phyloP scores from a whole-genome alignment of 371 early-diverging fungal species.

The Mucor mucedo region DNA sequence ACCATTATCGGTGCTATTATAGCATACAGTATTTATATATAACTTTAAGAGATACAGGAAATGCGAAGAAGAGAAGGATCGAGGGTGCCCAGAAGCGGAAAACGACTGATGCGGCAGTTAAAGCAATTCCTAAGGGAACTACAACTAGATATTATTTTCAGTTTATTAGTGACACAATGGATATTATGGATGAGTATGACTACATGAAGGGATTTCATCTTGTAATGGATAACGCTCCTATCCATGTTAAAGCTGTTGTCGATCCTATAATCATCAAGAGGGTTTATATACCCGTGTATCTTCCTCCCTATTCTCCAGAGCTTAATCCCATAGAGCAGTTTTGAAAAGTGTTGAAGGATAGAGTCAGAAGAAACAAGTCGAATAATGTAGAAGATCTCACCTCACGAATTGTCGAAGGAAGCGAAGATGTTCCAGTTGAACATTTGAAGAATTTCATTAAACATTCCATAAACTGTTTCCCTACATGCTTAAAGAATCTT shows the following conservation, averaged over 20 bases:
- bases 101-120: neutral
- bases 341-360: conserved; percentile 14
- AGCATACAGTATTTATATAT: conserved; percentile 3
- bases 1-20: neutral
- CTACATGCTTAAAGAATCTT: too few species aligned
- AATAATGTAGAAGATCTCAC: conserved; percentile 6
- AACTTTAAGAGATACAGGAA: conserved; percentile 4
- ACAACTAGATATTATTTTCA: conserved; percentile 16
- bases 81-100: conserved; percentile 9
- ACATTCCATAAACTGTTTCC: conserved; percentile 10
- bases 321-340: conserved; percentile 19
- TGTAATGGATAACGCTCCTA: conserved; percentile 8
- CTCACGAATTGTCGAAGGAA: conserved; percentile 10
- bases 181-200: conserved; percentile 18
- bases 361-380: conserved; percentile 9
- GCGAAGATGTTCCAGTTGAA: conserved; percentile 5
- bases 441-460: conserved; percentile 12
- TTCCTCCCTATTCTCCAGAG: conserved; percentile 17
- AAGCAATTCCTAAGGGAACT: conserved; percentile 20
- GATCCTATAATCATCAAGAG: conserved; percentile 9
- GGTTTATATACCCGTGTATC: conserved; percentile 10
- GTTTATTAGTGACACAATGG: conserved; percentile 13
- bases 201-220: conserved; percentile 14
- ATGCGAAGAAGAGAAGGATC: conserved; percentile 10
- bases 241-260: conserved; percentile 2